Conservation (phyloP, 2,329 filamentous ascomycete genomes). For the Clonostachys sp. region DNA sequence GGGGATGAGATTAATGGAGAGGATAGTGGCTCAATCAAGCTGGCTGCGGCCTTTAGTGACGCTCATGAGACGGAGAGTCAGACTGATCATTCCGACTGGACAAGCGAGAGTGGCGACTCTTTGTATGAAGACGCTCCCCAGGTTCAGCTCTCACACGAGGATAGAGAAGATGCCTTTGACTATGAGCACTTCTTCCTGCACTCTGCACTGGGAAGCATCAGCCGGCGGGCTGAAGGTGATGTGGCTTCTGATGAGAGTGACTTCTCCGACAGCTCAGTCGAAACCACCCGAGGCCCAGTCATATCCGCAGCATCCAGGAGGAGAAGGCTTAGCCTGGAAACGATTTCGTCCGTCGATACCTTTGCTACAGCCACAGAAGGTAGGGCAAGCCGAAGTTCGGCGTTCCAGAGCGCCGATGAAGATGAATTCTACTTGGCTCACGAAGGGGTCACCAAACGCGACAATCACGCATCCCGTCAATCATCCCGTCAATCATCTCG, state of each 20-base stretch:
- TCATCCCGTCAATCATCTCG: not conserved
- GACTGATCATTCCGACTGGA: conserved; percentile 22
- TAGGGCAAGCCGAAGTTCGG: conserved; percentile 29
- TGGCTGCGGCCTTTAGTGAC: not conserved
- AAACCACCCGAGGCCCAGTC: conserved; percentile 50
- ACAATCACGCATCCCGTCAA: conserved; percentile 9
- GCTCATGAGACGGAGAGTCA: conserved; percentile 9
- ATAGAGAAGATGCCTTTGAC: conserved; percentile 91
- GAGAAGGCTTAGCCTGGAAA: conserved; percentile 40
- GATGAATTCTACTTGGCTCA: conserved; percentile 3
- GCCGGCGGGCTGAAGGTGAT: conserved; percentile 21
- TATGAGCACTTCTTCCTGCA: conserved; percentile 96
- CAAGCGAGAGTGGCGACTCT: conserved; percentile 60
- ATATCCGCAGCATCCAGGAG: conserved; percentile 12
- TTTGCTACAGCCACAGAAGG: conserved; percentile 55
- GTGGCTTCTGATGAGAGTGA: conserved; percentile 44
- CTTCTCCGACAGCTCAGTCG: conserved; percentile 55
- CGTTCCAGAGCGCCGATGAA: conserved; percentile 6
- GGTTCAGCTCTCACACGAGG: conserved; percentile 74
- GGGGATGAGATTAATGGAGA: conserved; percentile 6
- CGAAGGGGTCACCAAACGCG: conserved; percentile 2
- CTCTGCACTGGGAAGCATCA: conserved; percentile 80
- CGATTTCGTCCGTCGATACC: conserved; percentile 45
- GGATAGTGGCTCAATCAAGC: not conserved
- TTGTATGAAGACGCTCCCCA: conserved; percentile 58